A percentile compares a stretch with the other conserved stretches of the same genome.
phyloP scores from a whole-genome alignment of 2,329 filamentous ascomycete species.

The Cercospora zeina region DNA sequence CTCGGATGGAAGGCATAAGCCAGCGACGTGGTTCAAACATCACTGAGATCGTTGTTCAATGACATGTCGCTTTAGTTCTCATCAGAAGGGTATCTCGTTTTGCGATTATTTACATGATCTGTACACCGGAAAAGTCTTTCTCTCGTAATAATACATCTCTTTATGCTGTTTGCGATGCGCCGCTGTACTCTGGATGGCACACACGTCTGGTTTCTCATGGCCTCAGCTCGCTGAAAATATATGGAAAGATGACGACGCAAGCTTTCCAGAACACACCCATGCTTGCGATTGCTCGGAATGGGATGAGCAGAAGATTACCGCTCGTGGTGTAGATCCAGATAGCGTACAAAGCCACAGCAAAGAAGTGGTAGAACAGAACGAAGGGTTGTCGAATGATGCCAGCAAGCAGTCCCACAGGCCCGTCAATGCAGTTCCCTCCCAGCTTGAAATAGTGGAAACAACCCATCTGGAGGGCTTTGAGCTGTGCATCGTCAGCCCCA shows the following conservation, averaged over 20 bases:
- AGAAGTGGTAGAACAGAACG: conserved; percentile 89
- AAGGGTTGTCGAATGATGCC: conserved; percentile 76
- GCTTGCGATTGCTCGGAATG: conserved; percentile 44
- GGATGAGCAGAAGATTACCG: conserved; percentile 46
- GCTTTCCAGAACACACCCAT: conserved; percentile 55
- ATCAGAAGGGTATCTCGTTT: conserved; percentile 1
- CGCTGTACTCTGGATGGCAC: neutral
- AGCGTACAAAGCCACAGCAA: conserved; percentile 82
- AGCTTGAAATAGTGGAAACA: conserved; percentile 91
- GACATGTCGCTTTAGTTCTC: neutral
- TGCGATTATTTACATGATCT: conserved; percentile 7
- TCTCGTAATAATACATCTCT: neutral
- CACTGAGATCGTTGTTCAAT: conserved; percentile 2
- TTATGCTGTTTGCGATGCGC: neutral
- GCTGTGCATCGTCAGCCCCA: conserved; percentile 75
- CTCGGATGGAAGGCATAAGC: conserved; percentile 31
- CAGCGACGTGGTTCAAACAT: conserved; percentile 22
- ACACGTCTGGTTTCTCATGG: conserved; percentile 21
- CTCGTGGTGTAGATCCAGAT: conserved; percentile 68
- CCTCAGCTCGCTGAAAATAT: conserved; percentile 44
- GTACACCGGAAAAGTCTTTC: neutral
- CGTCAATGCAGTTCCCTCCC: conserved; percentile 69
- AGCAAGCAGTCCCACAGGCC: conserved; percentile 76
- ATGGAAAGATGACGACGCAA: conserved; percentile 55
- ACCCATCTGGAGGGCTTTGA: conserved; percentile 78